Conservation (phyloP, 2,329 filamentous ascomycete genomes). For the Fusarium napiforme region DNA sequence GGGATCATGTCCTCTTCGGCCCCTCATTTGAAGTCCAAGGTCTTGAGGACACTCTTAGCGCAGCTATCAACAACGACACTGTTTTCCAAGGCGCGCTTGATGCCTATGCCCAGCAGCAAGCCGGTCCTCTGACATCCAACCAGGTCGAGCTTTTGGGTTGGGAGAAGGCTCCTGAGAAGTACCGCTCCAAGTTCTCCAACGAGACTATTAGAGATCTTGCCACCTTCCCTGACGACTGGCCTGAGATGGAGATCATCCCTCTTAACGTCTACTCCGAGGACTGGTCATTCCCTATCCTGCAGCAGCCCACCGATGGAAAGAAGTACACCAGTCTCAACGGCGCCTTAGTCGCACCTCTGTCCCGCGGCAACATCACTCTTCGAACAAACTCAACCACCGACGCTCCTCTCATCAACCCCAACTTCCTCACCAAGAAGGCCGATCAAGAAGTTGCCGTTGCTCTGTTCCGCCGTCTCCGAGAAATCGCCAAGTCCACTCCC, state of each 20-base stretch:
- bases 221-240: slow-evolving; percentile 49
- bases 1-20: slow-evolving; percentile 37
- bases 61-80: slow-evolving; percentile 27
- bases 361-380: slow-evolving; percentile 58
- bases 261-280: slow-evolving; percentile 36
- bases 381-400: slow-evolving; percentile 48
- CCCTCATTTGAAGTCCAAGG: slow-evolving; percentile 29
- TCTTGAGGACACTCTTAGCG: slow-evolving; percentile 41
- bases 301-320: slow-evolving; percentile 32
- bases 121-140: slow-evolving; percentile 39
- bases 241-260: slow-evolving; percentile 48
- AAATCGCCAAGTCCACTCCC: slow-evolving; percentile 37
- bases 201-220: slow-evolving; percentile 33
- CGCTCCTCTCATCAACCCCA: slow-evolving; percentile 57
- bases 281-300: slow-evolving; percentile 33
- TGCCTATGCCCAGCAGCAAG: slow-evolving; percentile 23
- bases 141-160: slow-evolving; percentile 40
- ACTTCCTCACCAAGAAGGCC: slow-evolving; percentile 55
- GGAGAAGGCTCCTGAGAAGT: slow-evolving; percentile 42
- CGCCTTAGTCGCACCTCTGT: slow-evolving; percentile 53
- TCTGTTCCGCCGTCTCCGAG: slow-evolving; percentile 55
- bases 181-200: slow-evolving; percentile 28
- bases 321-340: slow-evolving; percentile 43
- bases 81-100: slow-evolving; percentile 27
- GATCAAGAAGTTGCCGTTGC: slow-evolving; percentile 59